Base-by-base conservation (phyloP, 768 basidiomycete genomes). In the Pleurotus cornucopiae region DNA sequence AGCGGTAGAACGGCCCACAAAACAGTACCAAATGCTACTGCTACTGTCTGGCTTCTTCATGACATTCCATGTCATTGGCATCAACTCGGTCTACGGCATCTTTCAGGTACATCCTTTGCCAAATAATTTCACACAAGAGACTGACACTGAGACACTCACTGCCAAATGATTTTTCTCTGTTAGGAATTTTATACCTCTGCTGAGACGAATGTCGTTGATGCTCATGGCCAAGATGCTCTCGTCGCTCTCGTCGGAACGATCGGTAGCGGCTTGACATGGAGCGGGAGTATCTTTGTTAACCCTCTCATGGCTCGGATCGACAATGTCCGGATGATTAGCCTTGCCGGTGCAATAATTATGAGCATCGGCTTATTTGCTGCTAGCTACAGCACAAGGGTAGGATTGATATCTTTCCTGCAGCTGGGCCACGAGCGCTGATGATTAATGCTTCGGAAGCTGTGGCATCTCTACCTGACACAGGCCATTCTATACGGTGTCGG, bases 31-130 rank as follows among this genome's bases (percentile, higher is more conserved):
- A 58, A 59, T 57, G 1, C 41, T 71, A 20, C 67, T 78, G 4
- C 57, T 78, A 5, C 25, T 75, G 5, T 66, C 74, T 2, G 76
- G 75, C 1, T 78, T 76, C 46, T 60, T 74, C 49, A 76, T 77
- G 72, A 75, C 68, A 14, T 76, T 76, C 56, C 76, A 77, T 53
- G 69, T 75, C 37, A 76, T 77, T 49, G 77, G 77, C 0, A 72
- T 73, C 34, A 77, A 74, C 56, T 70, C 68, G 20, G 67, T 71
- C 6, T 77, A 71, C 51, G 76, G 75, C 47, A 69, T 78, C 39
- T 76, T 77, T 59, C 75, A 78, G 69, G 76, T 72, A 13, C 23
- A 25, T 5, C 23, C 23, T 25, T 25, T 25, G 23, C 23, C 3
- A 23, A 23, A 23, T 23, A 23, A 5, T 25, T 25, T 25, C 18